phyloP scores from a whole-genome alignment of 2,329 filamentous ascomycete genomes.

The Atkinsonella hypoxylon region DNA sequence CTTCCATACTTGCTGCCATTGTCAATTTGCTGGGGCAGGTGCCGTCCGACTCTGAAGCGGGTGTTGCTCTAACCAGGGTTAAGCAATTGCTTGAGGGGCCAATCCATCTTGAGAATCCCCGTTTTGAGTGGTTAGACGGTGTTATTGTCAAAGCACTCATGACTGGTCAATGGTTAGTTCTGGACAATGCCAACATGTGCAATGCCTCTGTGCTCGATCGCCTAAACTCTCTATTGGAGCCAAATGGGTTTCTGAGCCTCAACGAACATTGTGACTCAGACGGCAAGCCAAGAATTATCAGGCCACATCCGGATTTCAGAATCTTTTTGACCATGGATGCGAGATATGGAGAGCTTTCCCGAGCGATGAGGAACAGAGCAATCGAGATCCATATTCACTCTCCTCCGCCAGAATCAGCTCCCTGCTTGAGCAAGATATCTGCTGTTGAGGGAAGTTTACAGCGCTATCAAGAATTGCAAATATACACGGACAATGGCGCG shows the following conservation, averaged over 20 bases:
- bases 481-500: slow-evolving; percentile 17
- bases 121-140: slow-evolving; percentile 94
- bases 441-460: slow-evolving; percentile 38
- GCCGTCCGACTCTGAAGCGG: slow-evolving; percentile 33
- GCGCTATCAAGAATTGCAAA: slow-evolving; percentile 30
- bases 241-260: slow-evolving; percentile 74
- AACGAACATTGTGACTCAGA: slow-evolving; percentile 84
- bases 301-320: slow-evolving; percentile 75
- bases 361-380: slow-evolving; percentile 92
- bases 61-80: slow-evolving; percentile 34
- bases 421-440: slow-evolving; percentile 28
- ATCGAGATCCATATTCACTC: slow-evolving; percentile 71
- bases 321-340: slow-evolving; percentile 92
- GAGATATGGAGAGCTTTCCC: slow-evolving; percentile 80
- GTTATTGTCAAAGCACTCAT: slow-evolving; percentile 80
- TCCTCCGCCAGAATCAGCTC: slow-evolving; percentile 20
- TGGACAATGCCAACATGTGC: slow-evolving; percentile 96
- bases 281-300: slow-evolving; percentile 68
- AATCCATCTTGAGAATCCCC: slow-evolving; percentile 54
- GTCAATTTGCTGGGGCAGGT: slow-evolving; percentile 28
- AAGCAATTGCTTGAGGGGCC: slow-evolving; percentile 39
- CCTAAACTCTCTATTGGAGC: slow-evolving; percentile 87
- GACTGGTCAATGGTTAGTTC: slow-evolving; percentile 79
- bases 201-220: slow-evolving; percentile 89
- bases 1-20: slow-evolving; percentile 25